Conservation (phyloP, 352 stramenopile species). For the Globisporangium recalcitrans region DNA sequence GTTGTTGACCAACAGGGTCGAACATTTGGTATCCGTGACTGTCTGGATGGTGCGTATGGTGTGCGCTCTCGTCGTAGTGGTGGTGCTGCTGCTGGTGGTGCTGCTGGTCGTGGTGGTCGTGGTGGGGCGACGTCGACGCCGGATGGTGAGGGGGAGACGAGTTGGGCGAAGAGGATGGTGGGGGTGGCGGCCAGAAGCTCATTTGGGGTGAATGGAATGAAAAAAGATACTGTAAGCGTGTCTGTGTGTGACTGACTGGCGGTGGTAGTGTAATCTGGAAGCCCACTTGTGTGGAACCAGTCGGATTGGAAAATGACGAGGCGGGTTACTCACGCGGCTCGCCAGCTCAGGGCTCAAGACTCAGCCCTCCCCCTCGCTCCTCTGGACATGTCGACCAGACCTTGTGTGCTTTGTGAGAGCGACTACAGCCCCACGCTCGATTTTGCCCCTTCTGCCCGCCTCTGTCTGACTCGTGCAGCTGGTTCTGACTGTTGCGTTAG, state of each 20-base stretch:
- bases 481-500: too few species aligned
- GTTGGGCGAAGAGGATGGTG: background rate
- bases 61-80: background rate
- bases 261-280: background rate
- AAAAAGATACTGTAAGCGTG: background rate
- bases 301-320: constrained; percentile 13
- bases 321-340: constrained; percentile 5
- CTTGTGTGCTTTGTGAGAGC: background rate
- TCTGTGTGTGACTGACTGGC: too few species aligned
- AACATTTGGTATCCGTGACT: background rate
- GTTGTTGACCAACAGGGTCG: background rate
- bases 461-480: too few species aligned
- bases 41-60: background rate
- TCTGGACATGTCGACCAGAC: background rate
- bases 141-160: background rate
- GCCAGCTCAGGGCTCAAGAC: too few species aligned
- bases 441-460: too few species aligned
- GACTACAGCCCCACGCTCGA: too few species aligned
- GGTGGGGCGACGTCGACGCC: background rate
- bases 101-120: too few species aligned
- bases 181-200: constrained; percentile 10
- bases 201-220: too few species aligned
- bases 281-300: constrained; percentile 1
- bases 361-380: too few species aligned
- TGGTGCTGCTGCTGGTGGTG: background rate